Evolutionary conservation across 139 green algal genomes (phyloP), one percentile per base, ranked within the genome.

Genomic region (Tetraselmis chui): DNA sequence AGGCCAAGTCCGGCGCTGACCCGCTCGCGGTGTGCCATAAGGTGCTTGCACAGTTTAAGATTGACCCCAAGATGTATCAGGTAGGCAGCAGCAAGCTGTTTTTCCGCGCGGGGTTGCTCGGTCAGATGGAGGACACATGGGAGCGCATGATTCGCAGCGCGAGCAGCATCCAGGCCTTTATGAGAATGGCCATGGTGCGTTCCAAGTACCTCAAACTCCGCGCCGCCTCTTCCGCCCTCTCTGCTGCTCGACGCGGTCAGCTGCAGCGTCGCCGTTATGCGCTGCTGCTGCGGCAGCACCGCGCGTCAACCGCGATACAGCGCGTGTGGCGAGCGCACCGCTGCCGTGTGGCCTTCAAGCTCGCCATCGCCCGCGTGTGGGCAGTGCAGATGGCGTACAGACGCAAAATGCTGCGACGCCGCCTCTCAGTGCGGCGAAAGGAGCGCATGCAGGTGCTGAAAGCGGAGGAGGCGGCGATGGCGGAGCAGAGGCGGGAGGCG

Each of bases 51-150:
- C 79, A 89, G 77, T 97, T 96, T 81, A 76, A 85, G 1, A 86
- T 97, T 26, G 78, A 84, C 1, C 1, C 74, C 0, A 81, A 45
- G 23, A 85, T 92, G 86, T 96, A 92, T 81, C 45, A 67, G 45
- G 83, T 93, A 29, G 93, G 93, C 25, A 85, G 76, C 30, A 96
- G 89, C 76, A 96, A 94, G 85, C 81, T 98, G 24, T 98, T 98
- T 88, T 96, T 97, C 86, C 86, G 88, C 28, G 88, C 89, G 25
- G 94, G 94, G 0, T 90, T 95, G 79, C 89, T 98, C 82, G 94
- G 91, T 2, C 87, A 86, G 32, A 81, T 94, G 77, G 91, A 94
- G 59, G 87, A 93, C 29, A 79, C 83, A 11, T 90, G 82, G 30
- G 86, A 87, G 2, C 84, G 83, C 77, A 90, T 91, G 79, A 83